Conservation (phyloP, 2,329 filamentous ascomycete species). For the Sodiomyces alkalinus region DNA sequence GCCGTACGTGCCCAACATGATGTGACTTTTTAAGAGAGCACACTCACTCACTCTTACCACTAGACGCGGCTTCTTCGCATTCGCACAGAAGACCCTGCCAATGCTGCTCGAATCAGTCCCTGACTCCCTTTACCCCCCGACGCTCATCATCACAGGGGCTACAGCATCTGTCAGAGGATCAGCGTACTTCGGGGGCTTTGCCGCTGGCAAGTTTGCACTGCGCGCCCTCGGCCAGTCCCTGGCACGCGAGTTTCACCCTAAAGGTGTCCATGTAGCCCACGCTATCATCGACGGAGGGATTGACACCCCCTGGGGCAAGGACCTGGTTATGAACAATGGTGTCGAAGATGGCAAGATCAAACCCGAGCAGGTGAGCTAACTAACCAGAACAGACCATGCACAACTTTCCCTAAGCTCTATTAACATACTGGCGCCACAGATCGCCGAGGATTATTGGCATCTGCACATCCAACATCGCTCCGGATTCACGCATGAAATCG, state of each 20-base stretch:
- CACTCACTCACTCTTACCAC: neutral
- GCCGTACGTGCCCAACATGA: conserved; percentile 28
- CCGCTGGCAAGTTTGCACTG: conserved; percentile 66
- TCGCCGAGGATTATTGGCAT: conserved; percentile 77
- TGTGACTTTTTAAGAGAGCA: no score
- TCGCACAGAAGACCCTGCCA: conserved; percentile 58
- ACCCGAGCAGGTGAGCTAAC: conserved; percentile 56
- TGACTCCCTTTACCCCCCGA: conserved; percentile 49
- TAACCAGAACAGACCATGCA: no score
- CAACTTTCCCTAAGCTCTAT: no score
- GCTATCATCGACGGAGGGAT: conserved; percentile 76
- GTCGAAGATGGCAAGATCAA: conserved; percentile 49
- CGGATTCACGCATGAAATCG: conserved; percentile 69
- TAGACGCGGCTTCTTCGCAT: conserved; percentile 57
- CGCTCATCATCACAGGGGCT: conserved; percentile 74
- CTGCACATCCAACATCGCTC: conserved; percentile 68
- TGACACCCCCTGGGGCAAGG: conserved; percentile 58
- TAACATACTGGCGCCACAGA: conserved; percentile 39
- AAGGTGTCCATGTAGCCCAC: conserved; percentile 73
- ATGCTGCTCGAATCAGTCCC: conserved; percentile 48
- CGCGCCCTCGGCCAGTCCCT: conserved; percentile 61
- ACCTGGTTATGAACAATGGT: conserved; percentile 26
- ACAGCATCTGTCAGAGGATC: conserved; percentile 66
- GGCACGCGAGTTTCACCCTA: conserved; percentile 69
- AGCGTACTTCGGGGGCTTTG: conserved; percentile 54